Evolutionary conservation across 2,329 filamentous ascomycete species (phyloP), one percentile per base, ranked within the genome.

Genomic region (Bipolaris victoriae): DNA sequence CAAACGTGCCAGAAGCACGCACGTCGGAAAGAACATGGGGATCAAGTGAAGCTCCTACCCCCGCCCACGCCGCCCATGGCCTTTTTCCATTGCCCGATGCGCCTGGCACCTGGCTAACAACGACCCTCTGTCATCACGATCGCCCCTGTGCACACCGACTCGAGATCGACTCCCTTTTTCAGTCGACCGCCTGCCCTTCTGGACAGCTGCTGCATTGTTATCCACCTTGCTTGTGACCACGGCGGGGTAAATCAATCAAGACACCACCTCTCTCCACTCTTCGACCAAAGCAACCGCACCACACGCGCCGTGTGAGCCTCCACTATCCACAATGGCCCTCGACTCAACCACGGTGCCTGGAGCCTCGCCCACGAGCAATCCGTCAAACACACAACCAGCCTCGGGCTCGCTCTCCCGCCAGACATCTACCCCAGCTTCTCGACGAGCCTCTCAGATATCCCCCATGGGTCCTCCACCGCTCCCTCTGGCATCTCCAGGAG

Each of bases 381-480:
- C 66, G 6, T 61, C 61, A 24, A 57, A 43, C 49, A 55, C 60
- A 11, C 66, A 65, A 44, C 54, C 64, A 20, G 68, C 76, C 57
- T 69, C 74, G 24, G 62, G 62, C 49, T 61, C 66, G n/a, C 57
- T 52, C 37, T 69, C 67, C 15, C 67, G 63, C 52, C 67, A 67
- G 44, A 66, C 58, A 52, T 70, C 67, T 1, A 63, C 64, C 20
- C 58, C 67, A 37, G 64, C 62, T 15, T 70, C 67, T 13, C 61
- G 67, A 45, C 64, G 67, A 26, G 57, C 78, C 24, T 81, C 79
- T 13, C 80, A 82, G 60, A 72, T 75, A 61, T 75, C 73, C 58
- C 72, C 76, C 51, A 83, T 83, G 81, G 77, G 73, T 26, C 80
- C 79, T 60, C 77, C 78, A 33, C 75, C 78, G 5, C 72, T 79